Conservation (phyloP, 2,329 filamentous ascomycete genomes). For the Albifimbria verrucaria region DNA sequence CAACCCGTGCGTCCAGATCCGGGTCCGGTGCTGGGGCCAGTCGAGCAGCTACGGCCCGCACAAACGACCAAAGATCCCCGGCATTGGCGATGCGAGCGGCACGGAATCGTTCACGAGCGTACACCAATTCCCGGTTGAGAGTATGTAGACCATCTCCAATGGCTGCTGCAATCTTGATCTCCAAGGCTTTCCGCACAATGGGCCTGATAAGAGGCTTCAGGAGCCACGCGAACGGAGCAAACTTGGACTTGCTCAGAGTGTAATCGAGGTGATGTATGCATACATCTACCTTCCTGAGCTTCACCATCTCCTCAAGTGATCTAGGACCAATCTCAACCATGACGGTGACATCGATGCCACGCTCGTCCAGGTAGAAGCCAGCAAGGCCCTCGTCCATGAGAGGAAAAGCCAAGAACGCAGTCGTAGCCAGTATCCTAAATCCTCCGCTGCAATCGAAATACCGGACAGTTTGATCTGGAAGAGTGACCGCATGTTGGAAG, state of each 20-base stretch:
- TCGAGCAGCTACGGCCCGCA: conserved; percentile 76
- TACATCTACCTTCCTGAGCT: conserved; percentile 72
- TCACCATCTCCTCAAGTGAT: conserved; percentile 75
- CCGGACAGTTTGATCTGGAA: conserved; percentile 79
- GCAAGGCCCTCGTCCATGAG: conserved; percentile 81
- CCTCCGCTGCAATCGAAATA: conserved; percentile 77
- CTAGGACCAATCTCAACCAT: conserved; percentile 82
- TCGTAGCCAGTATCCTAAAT: conserved; percentile 86
- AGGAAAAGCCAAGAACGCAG: conserved; percentile 72
- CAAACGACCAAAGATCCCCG: conserved; percentile 74
- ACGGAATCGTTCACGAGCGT: conserved; percentile 79
- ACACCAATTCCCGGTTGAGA: conserved; percentile 82
- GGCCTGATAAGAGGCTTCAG: conserved; percentile 81
- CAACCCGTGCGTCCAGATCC: conserved; percentile 71
- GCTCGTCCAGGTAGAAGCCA: conserved; percentile 79
- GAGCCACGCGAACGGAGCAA: conserved; percentile 76
- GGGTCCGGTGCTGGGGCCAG: conserved; percentile 70
- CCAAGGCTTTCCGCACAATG: conserved; percentile 73
- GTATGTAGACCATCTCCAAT: conserved; percentile 68
- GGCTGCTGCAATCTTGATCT: conserved; percentile 70
- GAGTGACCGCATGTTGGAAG: conserved; percentile 63
- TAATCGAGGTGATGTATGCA: conserved; percentile 86
- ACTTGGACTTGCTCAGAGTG: conserved; percentile 68
- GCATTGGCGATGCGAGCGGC: conserved; percentile 81
- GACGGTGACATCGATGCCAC: conserved; percentile 81